Conservation (phyloP, 2,329 filamentous ascomycete species). For the Trichophyton simii region DNA sequence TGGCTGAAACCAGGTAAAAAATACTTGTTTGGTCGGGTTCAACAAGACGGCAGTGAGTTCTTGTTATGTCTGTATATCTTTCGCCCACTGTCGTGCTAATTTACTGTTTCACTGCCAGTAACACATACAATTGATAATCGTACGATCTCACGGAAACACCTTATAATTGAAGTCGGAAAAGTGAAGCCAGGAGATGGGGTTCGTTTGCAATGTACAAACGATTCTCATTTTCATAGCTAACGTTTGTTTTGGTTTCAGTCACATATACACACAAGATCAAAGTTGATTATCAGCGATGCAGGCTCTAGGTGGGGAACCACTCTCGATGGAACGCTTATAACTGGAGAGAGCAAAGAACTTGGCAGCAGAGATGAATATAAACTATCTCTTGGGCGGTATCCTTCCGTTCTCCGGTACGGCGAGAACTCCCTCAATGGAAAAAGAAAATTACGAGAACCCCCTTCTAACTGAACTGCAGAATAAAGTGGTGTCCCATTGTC, state of each 20-base stretch:
- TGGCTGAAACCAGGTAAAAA: conserved; percentile 79
- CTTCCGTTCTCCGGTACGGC: conserved; percentile 37
- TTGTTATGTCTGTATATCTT: background rate
- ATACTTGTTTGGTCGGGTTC: conserved; percentile 74
- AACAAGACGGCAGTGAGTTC: conserved; percentile 29
- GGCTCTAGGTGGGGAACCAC: conserved; percentile 74
- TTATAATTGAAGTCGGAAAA: conserved; percentile 58
- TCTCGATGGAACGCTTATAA: conserved; percentile 60
- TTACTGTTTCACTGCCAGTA: conserved; percentile 33
- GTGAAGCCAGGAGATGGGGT: conserved; percentile 57
- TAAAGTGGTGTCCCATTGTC: conserved; percentile 70
- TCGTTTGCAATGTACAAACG: conserved; percentile 20
- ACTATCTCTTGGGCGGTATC: conserved; percentile 60
- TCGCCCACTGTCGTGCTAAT: background rate
- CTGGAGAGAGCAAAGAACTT: conserved; percentile 39
- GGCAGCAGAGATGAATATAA: conserved; percentile 41
- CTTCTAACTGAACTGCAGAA: conserved; percentile 33
- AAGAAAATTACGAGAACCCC: too few relatives aligned
- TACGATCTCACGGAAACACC: conserved; percentile 77
- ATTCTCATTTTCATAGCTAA: conserved; percentile 11
- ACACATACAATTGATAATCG: conserved; percentile 63
- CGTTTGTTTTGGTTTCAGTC: conserved; percentile 32
- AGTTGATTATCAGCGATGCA: conserved; percentile 62
- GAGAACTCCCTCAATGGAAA: background rate
- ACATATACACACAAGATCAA: conserved; percentile 52